Evolutionary conservation across 768 basidiomycete species (phyloP).

Genomic region (Phaffia tasmanica): DNA sequence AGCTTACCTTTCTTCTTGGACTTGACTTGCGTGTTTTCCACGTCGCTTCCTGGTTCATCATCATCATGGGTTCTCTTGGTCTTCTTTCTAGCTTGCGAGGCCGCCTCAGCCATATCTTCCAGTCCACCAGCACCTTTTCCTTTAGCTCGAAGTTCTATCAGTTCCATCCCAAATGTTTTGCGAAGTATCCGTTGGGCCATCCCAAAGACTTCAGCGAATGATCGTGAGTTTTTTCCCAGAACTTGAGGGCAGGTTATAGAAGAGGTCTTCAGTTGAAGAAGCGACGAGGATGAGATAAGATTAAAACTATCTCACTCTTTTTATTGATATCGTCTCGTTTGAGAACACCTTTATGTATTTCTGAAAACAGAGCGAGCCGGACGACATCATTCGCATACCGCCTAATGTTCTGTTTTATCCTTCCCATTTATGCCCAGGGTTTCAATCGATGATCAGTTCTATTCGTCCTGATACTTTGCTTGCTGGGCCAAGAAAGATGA

Average conservation of each 20-base stretch:
- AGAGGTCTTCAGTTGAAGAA: not conserved
- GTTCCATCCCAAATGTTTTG: constrained; percentile 67
- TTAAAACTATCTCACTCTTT: constrained; percentile 47
- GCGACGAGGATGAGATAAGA: not conserved
- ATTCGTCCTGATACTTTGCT: not conserved
- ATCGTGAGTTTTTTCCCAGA: constrained; percentile 44
- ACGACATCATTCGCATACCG: constrained; percentile 61
- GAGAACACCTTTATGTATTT: constrained; percentile 56
- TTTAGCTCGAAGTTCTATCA: constrained; percentile 55
- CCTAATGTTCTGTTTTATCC: constrained; percentile 47
- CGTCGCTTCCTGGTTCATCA: constrained; percentile 38
- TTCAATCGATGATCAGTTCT: no score
- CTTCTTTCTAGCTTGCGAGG: constrained; percentile 17
- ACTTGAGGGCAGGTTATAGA: constrained; percentile 37
- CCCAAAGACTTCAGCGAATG: constrained; percentile 56
- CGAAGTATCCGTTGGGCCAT: constrained; percentile 55
- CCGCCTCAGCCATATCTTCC: constrained; percentile 6
- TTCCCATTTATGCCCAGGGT: no score
- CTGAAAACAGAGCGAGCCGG: constrained; percentile 68
- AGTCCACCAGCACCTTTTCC: constrained; percentile 23
- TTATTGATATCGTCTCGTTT: constrained; percentile 76
- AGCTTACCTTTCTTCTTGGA: constrained; percentile 26
- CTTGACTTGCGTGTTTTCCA: constrained; percentile 42
- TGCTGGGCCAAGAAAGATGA: not conserved
- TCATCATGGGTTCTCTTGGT: constrained; percentile 50